A percentile compares a stretch with the other conserved stretches of the same genome.
phyloP scores from a whole-genome alignment of 129 eudicot genomes.

The Deinandra increscens region DNA sequence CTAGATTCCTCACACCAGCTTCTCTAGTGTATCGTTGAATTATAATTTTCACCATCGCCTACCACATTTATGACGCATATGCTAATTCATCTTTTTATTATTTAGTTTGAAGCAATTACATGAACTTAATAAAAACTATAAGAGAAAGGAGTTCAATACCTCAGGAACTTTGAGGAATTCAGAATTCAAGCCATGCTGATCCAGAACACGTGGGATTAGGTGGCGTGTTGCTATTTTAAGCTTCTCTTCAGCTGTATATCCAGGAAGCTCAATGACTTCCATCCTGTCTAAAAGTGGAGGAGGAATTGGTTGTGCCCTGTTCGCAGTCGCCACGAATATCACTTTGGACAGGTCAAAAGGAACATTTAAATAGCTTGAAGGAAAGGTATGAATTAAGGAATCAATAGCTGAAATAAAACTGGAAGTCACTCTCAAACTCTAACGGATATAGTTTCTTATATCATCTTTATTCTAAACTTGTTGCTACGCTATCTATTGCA shows the following conservation, averaged over 20 bases:
- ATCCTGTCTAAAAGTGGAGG: conserved; percentile 91
- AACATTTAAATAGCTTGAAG: conserved; percentile 81
- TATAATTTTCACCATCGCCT: conserved; percentile 82
- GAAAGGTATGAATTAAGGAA: conserved; percentile 49
- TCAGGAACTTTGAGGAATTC: conserved; percentile 80
- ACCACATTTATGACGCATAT: conserved; percentile 21
- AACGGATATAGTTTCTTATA: neutral
- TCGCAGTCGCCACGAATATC: conserved; percentile 96
- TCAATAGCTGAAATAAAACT: neutral
- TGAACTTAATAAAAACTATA: neutral
- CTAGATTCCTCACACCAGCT: conserved; percentile 96
- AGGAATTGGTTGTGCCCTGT: conserved; percentile 89
- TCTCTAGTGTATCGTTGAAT: conserved; percentile 93
- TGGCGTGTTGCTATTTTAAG: conserved; percentile 76
- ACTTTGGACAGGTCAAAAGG: conserved; percentile 96
- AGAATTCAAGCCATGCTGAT: conserved; percentile 87
- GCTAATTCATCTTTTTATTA: neutral
- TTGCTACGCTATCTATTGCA: neutral
- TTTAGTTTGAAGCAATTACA: neutral
- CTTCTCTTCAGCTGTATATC: conserved; percentile 98
- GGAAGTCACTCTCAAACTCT: neutral
- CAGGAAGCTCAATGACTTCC: conserved; percentile 98
- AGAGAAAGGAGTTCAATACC: conserved; percentile 39
- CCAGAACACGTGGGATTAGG: conserved; percentile 89
- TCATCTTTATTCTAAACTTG: neutral